Evolutionary conservation across 129 eudicot genomes (phyloP), one percentile per base, ranked within the genome.

Genomic region (Pulicaria dysenterica): DNA sequence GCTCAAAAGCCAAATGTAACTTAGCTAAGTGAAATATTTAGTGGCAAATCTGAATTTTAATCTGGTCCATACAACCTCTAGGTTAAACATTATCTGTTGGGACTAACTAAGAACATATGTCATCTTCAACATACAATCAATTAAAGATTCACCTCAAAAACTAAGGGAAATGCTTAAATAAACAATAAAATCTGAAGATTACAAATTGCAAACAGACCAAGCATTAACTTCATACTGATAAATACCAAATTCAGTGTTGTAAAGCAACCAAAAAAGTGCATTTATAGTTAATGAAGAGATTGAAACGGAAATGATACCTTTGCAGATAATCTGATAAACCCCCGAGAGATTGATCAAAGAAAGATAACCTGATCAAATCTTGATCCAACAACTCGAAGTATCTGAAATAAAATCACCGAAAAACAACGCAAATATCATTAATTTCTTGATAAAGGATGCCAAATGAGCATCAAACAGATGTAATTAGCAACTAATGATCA

Each of bases 261-360:
- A 31, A 69, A 43, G 9, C 38, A 48, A 48, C 9, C 9, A 68
- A 13, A 19, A 54, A 55, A 19, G 14, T 55, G 38, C 39, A 43
- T 54, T 14, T 54, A 67, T 67, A 31, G 50, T 19, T 58, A 59
- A 45, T 43, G 8, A 47, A 4, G 58, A 8, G 7, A 54, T 13
- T 38, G 44, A 40, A 70, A 47, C 8, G 37, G 60, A 67, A 42
- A 59, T 19, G 69, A 69, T 80, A 74, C 80, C 84, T 80, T 80
- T 64, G 46, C 56, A 53, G 61, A 75, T 62, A 14, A 69, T 53
- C 48, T 31, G 67, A 75, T 74, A 60, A 60, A 37, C 73, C 80
- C 73, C 16, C 79, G 45, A 24, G 31, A 77, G 65, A 77, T 70
- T 43, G 50, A 43, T 60, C 67, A 43, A 43, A 57, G 43, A 41